Conservation (phyloP, 257 asterid genomes). For the Phtheirospermum japonicum region DNA sequence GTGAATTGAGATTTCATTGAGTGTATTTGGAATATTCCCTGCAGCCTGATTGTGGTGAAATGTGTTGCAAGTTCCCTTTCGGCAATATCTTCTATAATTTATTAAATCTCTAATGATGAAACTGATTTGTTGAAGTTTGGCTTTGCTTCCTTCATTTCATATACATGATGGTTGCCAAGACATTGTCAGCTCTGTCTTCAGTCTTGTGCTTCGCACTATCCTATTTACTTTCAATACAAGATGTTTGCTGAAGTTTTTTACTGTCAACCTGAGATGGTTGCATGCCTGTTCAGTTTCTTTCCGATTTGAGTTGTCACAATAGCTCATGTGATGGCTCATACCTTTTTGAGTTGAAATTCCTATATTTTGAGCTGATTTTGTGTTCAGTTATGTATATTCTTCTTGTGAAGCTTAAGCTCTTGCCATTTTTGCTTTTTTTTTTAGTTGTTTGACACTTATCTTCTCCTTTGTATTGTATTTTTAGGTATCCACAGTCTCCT, state of each 20-base stretch:
- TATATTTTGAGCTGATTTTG: not conserved
- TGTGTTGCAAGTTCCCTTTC: not conserved
- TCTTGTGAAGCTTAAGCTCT: not conserved
- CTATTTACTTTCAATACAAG: not conserved
- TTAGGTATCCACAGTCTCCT: constrained; percentile 69
- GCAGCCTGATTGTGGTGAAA: not conserved
- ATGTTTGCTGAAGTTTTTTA: not conserved
- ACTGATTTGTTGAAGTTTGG: constrained; percentile 9
- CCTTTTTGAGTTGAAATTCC: constrained; percentile 2
- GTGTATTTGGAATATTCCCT: not conserved
- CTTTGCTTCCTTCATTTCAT: not conserved
- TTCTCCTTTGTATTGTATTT: constrained; percentile 12
- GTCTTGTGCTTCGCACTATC: constrained; percentile 11
- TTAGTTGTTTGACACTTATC: constrained; percentile 21
- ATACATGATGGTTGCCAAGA: not conserved
- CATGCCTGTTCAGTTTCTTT: constrained; percentile 7
- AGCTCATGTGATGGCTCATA: not conserved
- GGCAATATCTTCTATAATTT: not conserved
- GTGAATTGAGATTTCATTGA: not conserved
- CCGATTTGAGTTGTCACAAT: not conserved
- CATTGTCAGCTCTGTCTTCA: not conserved
- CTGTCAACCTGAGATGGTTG: not conserved
- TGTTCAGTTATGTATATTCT: constrained; percentile 4
- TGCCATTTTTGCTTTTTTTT: not conserved
- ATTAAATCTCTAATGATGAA: not conserved